These are phyloP conservation scores for Phytopythium mirpurense DNA, from an alignment of 352 stramenopile genomes.

Conservation along the genomic window DNA sequence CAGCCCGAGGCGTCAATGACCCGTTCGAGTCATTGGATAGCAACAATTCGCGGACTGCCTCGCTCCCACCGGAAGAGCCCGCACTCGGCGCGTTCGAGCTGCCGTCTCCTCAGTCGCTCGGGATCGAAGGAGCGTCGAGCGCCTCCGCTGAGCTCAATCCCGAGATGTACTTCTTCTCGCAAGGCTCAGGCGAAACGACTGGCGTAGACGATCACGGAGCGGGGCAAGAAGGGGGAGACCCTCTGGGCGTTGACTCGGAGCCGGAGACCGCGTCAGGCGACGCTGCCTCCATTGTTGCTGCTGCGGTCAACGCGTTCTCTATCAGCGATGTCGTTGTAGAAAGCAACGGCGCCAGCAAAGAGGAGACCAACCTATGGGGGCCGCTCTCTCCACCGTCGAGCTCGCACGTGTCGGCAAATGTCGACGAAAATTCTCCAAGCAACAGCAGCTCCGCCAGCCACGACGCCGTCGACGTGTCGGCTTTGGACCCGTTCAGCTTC, in stretches of 20 bases:
- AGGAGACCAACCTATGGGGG: conserved; percentile 1
- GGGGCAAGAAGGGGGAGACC: neutral
- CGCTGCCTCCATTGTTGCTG: neutral
- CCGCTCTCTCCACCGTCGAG: neutral
- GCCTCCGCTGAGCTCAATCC: conserved; percentile 1
- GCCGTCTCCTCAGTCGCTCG: conserved; percentile 7
- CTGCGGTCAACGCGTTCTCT: neutral
- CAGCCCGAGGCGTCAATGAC: neutral
- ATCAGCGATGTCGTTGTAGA: neutral
- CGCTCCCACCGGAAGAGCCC: neutral
- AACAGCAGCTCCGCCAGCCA: neutral
- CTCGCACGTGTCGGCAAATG: neutral
- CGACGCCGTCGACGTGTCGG: neutral
- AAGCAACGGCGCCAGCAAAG: neutral
- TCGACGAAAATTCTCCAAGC: too few species aligned
- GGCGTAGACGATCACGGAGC: neutral
- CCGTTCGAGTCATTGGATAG: neutral
- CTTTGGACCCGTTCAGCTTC: neutral
- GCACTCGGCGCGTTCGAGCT: conserved; percentile 1
- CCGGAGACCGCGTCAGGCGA: neutral
- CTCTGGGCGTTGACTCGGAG: too few species aligned
- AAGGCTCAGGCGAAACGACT: neutral
- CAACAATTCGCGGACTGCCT: neutral
- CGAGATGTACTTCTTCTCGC: conserved; percentile 6
- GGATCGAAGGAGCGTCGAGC: conserved; percentile 1